Conservation (phyloP, 139 green algal genomes). For the Edaphochlamys debaryana region DNA sequence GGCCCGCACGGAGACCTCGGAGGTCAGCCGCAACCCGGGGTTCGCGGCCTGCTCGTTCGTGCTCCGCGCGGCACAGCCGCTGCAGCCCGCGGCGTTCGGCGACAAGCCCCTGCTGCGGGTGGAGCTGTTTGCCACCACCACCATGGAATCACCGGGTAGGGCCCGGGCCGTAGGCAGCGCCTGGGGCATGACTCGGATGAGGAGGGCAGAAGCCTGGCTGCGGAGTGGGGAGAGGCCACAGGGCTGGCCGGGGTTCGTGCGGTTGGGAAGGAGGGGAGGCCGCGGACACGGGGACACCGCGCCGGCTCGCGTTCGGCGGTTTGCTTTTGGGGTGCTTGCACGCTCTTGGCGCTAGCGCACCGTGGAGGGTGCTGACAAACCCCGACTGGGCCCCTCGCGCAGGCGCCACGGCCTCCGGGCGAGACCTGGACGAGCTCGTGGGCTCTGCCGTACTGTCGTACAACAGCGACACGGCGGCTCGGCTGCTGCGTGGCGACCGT, state of each 20-base stretch:
- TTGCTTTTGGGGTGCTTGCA: no score
- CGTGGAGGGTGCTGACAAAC: no score
- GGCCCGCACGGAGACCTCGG: slow-evolving; percentile 51
- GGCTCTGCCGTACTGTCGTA: slow-evolving; percentile 6
- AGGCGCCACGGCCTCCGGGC: background rate
- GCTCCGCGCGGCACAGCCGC: slow-evolving; percentile 42
- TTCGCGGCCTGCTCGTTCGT: slow-evolving; percentile 51
- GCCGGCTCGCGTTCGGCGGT: no score
- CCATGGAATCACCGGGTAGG: background rate
- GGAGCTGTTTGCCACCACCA: slow-evolving; percentile 12
- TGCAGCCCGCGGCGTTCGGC: background rate
- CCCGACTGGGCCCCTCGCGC: no score
- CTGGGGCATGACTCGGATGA: background rate
- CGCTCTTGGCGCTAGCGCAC: no score
- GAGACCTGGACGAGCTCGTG: slow-evolving; percentile 47
- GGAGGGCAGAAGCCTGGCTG: no score
- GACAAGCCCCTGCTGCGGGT: slow-evolving; percentile 40
- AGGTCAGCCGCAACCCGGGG: slow-evolving; percentile 42
- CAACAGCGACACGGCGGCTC: slow-evolving; percentile 22
- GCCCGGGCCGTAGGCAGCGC: background rate
- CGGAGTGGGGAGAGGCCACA: no score
- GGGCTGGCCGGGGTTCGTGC: no score
- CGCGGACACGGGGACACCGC: no score
- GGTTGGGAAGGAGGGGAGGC: no score
- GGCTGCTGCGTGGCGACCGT: slow-evolving; percentile 53